Evolutionary conservation across 2,329 filamentous ascomycete species (phyloP).

Genomic region (Colletotrichum sp.): DNA sequence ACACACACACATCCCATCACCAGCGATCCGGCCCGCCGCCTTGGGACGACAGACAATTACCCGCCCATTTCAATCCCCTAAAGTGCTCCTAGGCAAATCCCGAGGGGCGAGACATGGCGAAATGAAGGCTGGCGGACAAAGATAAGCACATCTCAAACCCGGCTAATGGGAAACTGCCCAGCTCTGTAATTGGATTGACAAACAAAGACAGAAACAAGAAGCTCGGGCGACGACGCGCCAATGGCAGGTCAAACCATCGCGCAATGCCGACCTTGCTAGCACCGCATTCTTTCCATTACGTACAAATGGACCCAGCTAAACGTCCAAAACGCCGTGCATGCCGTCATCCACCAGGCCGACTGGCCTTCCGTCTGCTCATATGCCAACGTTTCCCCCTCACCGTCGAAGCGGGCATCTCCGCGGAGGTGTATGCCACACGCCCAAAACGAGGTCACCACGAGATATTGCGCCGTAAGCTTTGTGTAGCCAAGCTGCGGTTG

Average conservation of each 20-base stretch:
- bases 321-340: conserved; percentile 6
- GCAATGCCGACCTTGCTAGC: conserved; percentile 12
- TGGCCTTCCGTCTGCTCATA: conserved; percentile 11
- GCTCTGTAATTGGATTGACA: conserved; percentile 5
- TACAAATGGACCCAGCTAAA: conserved; percentile 17
- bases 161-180: neutral
- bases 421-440: neutral
- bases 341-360: conserved; percentile 12
- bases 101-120: neutral
- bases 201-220: conserved; percentile 5
- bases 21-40: neutral
- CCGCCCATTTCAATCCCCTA: neutral
- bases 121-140: neutral
- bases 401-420: conserved; percentile 4
- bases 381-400: conserved; percentile 4
- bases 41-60: neutral
- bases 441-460: neutral
- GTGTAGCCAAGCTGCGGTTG: neutral
- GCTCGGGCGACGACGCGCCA: neutral
- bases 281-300: conserved; percentile 22
- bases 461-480: neutral
- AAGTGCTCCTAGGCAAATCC: neutral
- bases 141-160: neutral
- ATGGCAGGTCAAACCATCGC: neutral
- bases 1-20: neutral